A percentile compares a stretch with the other conserved stretches of the same genome.
Evolutionary conservation across 1,284 basidiomycete species (phyloP).

Genomic region (Cryptococcus sp.): DNA sequence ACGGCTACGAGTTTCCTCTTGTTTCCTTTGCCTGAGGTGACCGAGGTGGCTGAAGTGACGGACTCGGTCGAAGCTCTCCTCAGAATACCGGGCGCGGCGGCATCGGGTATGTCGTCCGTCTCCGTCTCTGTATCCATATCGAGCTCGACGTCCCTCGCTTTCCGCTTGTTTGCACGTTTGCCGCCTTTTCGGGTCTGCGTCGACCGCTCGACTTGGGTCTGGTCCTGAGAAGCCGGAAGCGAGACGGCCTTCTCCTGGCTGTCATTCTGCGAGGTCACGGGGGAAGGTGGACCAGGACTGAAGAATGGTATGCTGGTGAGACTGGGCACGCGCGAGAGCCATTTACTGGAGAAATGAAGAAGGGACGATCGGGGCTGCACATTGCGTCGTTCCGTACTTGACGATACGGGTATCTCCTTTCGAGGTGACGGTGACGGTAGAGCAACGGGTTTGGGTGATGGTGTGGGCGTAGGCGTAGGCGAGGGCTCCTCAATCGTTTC

Average conservation of each 20-base stretch:
- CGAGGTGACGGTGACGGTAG: too few species aligned
- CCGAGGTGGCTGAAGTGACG: background rate
- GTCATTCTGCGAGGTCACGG: constrained; percentile 1
- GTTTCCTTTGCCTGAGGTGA: background rate
- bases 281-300: constrained; percentile 6
- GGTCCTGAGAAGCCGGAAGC: too few species aligned
- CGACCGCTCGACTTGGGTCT: too few species aligned
- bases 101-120: background rate
- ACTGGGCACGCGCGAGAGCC: constrained; percentile 31
- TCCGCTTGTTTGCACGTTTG: too few species aligned
- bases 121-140: too few species aligned
- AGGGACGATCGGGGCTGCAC: constrained; percentile 16
- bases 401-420: too few species aligned
- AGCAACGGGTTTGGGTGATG: background rate
- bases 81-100: background rate
- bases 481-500: background rate
- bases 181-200: too few species aligned
- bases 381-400: too few species aligned
- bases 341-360: constrained; percentile 30
- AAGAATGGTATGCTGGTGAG: constrained; percentile 19
- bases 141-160: too few species aligned
- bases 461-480: background rate
- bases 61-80: background rate
- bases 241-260: too few species aligned
- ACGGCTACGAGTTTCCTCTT: too few species aligned